Conservation (phyloP, 768 basidiomycete species). For the Myochromella boudieri region DNA sequence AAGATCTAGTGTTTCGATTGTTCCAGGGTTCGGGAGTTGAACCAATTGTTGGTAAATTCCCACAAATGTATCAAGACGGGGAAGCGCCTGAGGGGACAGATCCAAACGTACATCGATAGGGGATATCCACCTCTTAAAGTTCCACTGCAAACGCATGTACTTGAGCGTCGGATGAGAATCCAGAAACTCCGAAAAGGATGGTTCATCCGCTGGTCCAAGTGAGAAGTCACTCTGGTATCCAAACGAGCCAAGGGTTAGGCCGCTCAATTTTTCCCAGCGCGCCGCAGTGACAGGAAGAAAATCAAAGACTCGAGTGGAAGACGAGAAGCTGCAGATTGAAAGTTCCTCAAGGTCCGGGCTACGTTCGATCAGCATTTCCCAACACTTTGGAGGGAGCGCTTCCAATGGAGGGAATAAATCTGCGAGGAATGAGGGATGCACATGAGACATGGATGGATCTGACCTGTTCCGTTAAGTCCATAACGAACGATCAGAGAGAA, state of each 20-base stretch:
- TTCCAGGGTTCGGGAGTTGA: constrained; percentile 32
- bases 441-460: constrained; percentile 7
- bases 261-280: constrained; percentile 39
- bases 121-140: constrained; percentile 50
- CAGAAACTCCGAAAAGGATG: constrained; percentile 35
- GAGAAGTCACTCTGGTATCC: constrained; percentile 47
- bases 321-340: constrained; percentile 49
- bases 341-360: constrained; percentile 51
- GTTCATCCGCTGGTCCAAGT: constrained; percentile 31
- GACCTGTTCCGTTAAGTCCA: constrained; percentile 39
- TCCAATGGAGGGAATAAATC: constrained; percentile 40
- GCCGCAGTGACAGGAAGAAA: constrained; percentile 39
- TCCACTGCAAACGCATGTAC: constrained; percentile 48
- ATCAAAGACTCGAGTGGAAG: constrained; percentile 43
- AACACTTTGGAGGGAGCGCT: constrained; percentile 38
- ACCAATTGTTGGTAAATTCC: constrained; percentile 49
- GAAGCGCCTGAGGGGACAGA: constrained; percentile 28
- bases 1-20: constrained; percentile 42
- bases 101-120: constrained; percentile 36
- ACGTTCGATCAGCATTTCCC: constrained; percentile 47
- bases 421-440: constrained; percentile 14
- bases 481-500: constrained; percentile 50
- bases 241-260: constrained; percentile 49
- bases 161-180: constrained; percentile 35
- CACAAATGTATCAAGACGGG: constrained; percentile 39